phyloP scores from a whole-genome alignment of 257 asterid genomes.

The Gardenia jasminoides region DNA sequence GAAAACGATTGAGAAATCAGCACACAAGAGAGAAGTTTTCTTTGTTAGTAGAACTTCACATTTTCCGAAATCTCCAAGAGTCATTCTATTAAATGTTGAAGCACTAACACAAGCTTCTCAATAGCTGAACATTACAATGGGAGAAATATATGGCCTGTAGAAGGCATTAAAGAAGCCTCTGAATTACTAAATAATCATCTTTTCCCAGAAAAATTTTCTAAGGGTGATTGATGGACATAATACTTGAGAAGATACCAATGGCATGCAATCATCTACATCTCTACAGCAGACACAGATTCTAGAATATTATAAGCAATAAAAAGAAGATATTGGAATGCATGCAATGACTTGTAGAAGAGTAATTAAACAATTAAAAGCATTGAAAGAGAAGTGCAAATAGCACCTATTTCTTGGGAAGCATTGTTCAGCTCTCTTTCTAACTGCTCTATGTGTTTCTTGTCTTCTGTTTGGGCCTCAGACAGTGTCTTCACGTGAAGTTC shows the following conservation, averaged over 20 bases:
- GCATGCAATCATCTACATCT: background rate
- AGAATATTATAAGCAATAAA: background rate
- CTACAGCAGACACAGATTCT: background rate
- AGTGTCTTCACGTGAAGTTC: conserved; percentile 66
- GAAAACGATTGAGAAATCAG: too few species aligned
- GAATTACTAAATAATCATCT: background rate
- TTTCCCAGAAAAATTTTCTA: background rate
- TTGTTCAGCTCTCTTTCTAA: conserved; percentile 82
- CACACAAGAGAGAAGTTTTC: background rate
- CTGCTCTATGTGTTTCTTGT: conserved; percentile 64
- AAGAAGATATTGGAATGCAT: background rate
- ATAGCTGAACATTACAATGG: too few species aligned
- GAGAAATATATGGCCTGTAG: background rate
- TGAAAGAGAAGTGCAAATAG: conserved; percentile 14
- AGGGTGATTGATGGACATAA: background rate
- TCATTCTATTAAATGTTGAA: background rate
- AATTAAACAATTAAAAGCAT: background rate
- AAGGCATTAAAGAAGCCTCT: background rate
- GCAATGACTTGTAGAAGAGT: background rate
- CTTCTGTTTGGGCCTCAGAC: conserved; percentile 58
- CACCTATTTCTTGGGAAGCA: conserved; percentile 88
- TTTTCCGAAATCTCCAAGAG: background rate
- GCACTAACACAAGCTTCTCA: background rate
- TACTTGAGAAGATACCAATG: background rate
- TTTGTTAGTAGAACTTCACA: too few species aligned